These are phyloP conservation scores for Cicer yamashitae DNA, from an alignment of 306 rosid species.

Conservation along the genomic window DNA sequence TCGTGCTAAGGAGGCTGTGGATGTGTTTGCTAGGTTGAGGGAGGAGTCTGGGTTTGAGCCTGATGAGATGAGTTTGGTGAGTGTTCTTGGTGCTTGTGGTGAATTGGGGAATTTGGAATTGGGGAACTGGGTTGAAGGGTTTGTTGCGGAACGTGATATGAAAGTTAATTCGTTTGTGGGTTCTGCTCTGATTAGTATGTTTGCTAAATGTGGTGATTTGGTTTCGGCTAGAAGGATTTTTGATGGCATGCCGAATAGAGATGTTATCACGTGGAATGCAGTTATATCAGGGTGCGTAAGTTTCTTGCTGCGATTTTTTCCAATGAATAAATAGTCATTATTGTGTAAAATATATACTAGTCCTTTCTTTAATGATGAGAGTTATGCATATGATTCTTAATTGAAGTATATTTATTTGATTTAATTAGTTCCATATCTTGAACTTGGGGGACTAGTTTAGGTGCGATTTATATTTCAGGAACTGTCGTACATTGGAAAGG, in stretches of 20 bases:
- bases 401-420: conserved; percentile 3
- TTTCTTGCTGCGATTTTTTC: neutral
- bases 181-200: conserved; percentile 86
- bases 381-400: neutral
- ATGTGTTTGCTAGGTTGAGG: conserved; percentile 67
- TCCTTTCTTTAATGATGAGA: neutral
- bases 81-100: conserved; percentile 83
- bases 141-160: conserved; percentile 57
- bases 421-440: neutral
- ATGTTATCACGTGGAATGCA: conserved; percentile 86
- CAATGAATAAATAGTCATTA: neutral
- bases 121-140: conserved; percentile 82
- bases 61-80: conserved; percentile 76
- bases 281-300: conserved; percentile 80
- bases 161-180: conserved; percentile 69
- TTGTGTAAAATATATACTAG: neutral
- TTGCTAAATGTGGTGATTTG: conserved; percentile 80
- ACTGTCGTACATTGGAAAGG: neutral
- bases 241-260: conserved; percentile 64
- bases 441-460: neutral
- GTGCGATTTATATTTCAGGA: neutral
- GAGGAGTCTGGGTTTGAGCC: conserved; percentile 66
- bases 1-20: conserved; percentile 62
- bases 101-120: conserved; percentile 74
- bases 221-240: conserved; percentile 73